Percentiles rank a stretch among this genome's conserved stretches.
These are phyloP conservation scores for Albophoma yamanashiensis DNA, from an alignment of 2,329 filamentous ascomycete genomes.

Conservation along the genomic window DNA sequence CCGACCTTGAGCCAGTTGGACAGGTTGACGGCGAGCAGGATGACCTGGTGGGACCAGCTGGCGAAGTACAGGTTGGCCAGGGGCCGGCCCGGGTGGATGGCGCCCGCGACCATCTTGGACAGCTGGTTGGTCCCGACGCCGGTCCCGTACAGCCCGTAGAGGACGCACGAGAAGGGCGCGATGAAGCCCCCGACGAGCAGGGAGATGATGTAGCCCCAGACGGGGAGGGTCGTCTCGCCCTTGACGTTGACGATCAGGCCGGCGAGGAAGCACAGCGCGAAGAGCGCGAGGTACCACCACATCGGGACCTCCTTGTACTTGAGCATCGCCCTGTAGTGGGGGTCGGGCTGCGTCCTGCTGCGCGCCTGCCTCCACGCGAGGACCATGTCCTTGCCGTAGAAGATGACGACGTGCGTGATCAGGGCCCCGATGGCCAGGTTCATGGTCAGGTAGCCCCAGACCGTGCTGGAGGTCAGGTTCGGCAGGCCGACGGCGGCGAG, in stretches of 20 bases:
- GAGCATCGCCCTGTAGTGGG: conserved; percentile 30
- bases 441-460: conserved; percentile 16
- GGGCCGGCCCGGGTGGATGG: conserved; percentile 28
- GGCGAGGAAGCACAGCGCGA: conserved; percentile 17
- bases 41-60: conserved; percentile 20
- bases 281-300: conserved; percentile 21
- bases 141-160: conserved; percentile 10
- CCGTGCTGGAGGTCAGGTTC: conserved; percentile 14
- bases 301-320: conserved; percentile 24
- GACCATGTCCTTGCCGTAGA: conserved; percentile 8
- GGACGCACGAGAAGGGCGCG: conserved; percentile 21
- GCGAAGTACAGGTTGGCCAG: conserved; percentile 33
- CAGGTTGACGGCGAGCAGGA: conserved; percentile 18
- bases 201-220: conserved; percentile 21
- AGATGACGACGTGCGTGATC: conserved; percentile 10
- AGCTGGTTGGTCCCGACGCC: conserved; percentile 11
- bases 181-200: conserved; percentile 21
- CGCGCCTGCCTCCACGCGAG: conserved; percentile 9
- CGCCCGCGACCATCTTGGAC: conserved; percentile 33
- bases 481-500: conserved; percentile 15
- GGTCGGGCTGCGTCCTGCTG: conserved; percentile 16
- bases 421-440: conserved; percentile 16
- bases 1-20: conserved; percentile 22
- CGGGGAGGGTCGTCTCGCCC: conserved; percentile 19
- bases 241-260: conserved; percentile 20